Evolutionary conservation across 108 stramenopile genomes (phyloP).

Genomic region (Cyclostephanos tholiformis): DNA sequence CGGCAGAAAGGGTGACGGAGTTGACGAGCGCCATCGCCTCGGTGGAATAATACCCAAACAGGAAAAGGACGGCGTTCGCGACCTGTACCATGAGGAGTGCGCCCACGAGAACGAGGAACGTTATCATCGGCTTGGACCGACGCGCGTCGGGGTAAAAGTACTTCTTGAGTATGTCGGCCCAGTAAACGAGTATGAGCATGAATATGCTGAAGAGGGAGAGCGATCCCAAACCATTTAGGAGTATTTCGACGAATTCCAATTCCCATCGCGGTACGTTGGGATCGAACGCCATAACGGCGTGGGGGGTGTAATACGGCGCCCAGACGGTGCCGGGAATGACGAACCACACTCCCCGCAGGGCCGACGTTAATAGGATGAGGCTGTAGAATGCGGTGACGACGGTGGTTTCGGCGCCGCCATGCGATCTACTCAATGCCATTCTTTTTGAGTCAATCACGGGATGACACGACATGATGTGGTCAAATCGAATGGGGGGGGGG

Average conservation of each 20-base stretch:
- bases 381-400: constrained; percentile 96
- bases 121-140: constrained; percentile 86
- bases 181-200: constrained; percentile 95
- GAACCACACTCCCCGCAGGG: constrained; percentile 89
- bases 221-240: constrained; percentile 83
- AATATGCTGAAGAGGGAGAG: constrained; percentile 93
- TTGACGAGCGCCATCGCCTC: constrained; percentile 96
- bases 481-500: neutral
- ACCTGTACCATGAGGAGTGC: constrained; percentile 66
- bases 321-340: constrained; percentile 84
- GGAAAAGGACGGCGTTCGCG: constrained; percentile 82
- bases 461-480: neutral
- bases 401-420: constrained; percentile 87
- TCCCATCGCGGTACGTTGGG: constrained; percentile 72
- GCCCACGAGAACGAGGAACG: constrained; percentile 80
- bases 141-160: constrained; percentile 90
- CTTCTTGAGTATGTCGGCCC: constrained; percentile 97
- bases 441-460: constrained; percentile 11
- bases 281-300: constrained; percentile 88
- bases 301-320: constrained; percentile 84
- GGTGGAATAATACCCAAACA: constrained; percentile 77
- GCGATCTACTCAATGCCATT: constrained; percentile 75
- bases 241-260: constrained; percentile 79
- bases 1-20: constrained; percentile 78
- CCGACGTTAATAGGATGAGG: constrained; percentile 84